Base-by-base conservation (phyloP, 192 early-diverging fungal species). In the Backusella tuberculispora region DNA sequence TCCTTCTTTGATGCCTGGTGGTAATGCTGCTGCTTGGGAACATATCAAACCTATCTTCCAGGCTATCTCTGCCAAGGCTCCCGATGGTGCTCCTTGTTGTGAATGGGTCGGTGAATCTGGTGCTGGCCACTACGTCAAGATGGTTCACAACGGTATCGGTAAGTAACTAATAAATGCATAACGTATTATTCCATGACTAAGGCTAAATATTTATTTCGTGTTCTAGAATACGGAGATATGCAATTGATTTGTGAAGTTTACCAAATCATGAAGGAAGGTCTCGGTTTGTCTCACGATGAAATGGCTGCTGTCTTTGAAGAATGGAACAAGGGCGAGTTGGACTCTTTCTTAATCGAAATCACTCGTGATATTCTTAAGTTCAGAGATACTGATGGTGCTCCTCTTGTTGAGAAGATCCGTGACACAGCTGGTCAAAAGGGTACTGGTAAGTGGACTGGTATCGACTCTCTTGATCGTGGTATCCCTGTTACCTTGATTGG, bases 101-200 rank as follows among this genome's bases (percentile, higher is more conserved):
- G 97, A 99, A 87, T 98, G 96, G 96, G 97, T 99, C 75, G 97
- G 97, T 77, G 96, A 97, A 78, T 91, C 91, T 64, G 97, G 97
- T 29, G 93, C 97, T 34, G 97, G 96, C 50, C 96, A 99, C 90
- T 99, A 97, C 85, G 96, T 99, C 88, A 99, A 99, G 91, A 98
- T 99, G 97, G 96, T 99, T 67, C 96, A 99, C 91, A 99, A 99
- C 85, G 96, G 96, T 81, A 99, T 99, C 76, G 97, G 76, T 78
- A 78, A 74, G 77, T 67, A 41, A 13, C 40, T 46, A 17, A n/a
- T 42, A 43, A 63, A 26, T 34, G 17, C 15, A 41, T 40, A 6
- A 19, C 14, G 38, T 14, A 63, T 14, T 45, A 40, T 70, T 17
- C 29, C 26, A 47, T 37, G 42, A 29, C 15, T 24, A 47, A 43